These are phyloP conservation scores for Rhodotorula glutinis DNA, from an alignment of 1,284 basidiomycete species.

Conservation along the genomic window DNA sequence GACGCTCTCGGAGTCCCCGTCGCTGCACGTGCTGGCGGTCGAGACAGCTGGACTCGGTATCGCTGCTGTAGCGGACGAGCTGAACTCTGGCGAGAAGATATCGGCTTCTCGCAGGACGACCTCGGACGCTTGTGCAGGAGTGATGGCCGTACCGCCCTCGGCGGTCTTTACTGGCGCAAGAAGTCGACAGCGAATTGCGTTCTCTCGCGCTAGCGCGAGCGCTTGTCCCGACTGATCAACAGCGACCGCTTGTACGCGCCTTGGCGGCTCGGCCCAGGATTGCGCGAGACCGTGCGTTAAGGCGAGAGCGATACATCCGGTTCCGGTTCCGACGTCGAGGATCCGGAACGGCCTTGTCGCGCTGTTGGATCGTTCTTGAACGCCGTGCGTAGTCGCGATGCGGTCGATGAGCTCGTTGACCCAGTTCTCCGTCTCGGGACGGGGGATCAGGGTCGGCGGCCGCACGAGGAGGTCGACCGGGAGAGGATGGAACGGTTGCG, in stretches of 20 bases:
- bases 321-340: constrained; percentile 84
- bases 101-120: constrained; percentile 49
- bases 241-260: constrained; percentile 57
- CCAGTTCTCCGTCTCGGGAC: constrained; percentile 88
- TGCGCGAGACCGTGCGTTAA: constrained; percentile 4
- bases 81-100: constrained; percentile 51
- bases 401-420: constrained; percentile 37
- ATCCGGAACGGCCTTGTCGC: constrained; percentile 47
- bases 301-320: constrained; percentile 75
- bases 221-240: constrained; percentile 70
- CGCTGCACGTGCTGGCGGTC: neutral
- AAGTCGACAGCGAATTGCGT: constrained; percentile 55
- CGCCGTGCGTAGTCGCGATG: constrained; percentile 47
- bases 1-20: no score
- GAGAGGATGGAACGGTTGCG: constrained; percentile 81
- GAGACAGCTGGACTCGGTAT: no score
- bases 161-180: no score
- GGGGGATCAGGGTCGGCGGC: constrained; percentile 79
- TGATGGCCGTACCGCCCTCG: no score
- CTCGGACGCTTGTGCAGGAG: no score
- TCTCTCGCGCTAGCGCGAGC: constrained; percentile 67
- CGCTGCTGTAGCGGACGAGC: neutral
- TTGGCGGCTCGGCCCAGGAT: constrained; percentile 43
- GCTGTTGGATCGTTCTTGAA: constrained; percentile 14
- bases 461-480: constrained; percentile 59